A percentile compares a stretch with the other conserved stretches of the same genome.
phyloP scores from a whole-genome alignment of 225 moss, liverwort and hornwort genomes.

The Marchantia paleacea region DNA sequence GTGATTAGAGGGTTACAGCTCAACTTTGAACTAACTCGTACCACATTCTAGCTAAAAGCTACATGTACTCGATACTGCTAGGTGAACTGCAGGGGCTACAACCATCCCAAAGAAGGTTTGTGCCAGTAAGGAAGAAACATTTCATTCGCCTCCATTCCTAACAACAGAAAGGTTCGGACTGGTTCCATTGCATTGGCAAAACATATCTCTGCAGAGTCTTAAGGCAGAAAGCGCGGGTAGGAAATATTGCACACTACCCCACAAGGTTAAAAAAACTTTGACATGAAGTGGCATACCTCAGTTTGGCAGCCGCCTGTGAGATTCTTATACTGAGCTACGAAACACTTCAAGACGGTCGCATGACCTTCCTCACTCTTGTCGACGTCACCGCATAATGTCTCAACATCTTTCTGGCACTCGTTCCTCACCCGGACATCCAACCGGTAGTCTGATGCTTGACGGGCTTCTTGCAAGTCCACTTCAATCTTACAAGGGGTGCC shows the following conservation, averaged over 20 bases:
- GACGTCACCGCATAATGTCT: slow-evolving; percentile 33
- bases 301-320: slow-evolving; percentile 45
- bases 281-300: slow-evolving; percentile 30
- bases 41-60: background rate
- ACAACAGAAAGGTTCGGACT: no score
- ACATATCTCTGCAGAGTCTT: no score
- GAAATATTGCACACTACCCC: background rate
- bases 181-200: no score
- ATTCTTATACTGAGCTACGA: slow-evolving; percentile 33
- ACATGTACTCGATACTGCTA: background rate
- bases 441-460: slow-evolving; percentile 53
- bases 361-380: slow-evolving; percentile 42
- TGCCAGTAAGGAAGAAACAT: background rate
- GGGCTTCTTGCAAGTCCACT: slow-evolving; percentile 53
- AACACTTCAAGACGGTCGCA: slow-evolving; percentile 46
- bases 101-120: background rate
- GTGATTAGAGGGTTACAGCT: background rate
- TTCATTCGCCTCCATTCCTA: background rate
- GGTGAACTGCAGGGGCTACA: background rate
- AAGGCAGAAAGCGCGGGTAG: no score
- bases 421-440: slow-evolving; percentile 52
- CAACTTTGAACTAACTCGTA: background rate
- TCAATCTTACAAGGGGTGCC: slow-evolving; percentile 47
- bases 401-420: slow-evolving; percentile 46
- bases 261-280: background rate